Percentiles rank a stretch among this genome's conserved stretches.
Conservation (phyloP, 768 basidiomycete species). For the Filobasidium wieringae region DNA sequence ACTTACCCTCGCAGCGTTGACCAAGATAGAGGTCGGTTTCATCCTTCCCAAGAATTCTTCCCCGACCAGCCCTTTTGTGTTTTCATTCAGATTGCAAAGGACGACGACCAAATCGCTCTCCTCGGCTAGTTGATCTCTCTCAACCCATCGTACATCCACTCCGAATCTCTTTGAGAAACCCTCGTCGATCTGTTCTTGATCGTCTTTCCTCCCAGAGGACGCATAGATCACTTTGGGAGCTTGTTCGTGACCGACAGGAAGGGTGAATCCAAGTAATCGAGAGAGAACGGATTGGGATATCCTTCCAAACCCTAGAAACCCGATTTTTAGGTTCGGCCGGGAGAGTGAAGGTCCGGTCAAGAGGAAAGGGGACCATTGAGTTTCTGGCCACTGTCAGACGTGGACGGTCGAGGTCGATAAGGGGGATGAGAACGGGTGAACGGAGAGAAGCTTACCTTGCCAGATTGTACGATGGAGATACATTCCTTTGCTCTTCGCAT, state of each 20-base stretch:
- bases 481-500: conserved; percentile 63
- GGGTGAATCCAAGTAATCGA: conserved; percentile 65
- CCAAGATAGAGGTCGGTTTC: conserved; percentile 70
- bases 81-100: conserved; percentile 44
- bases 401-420: not conserved
- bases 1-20: conserved; percentile 65
- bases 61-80: conserved; percentile 62
- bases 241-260: conserved; percentile 9
- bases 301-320: conserved; percentile 89
- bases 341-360: conserved; percentile 56
- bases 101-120: conserved; percentile 77
- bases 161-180: conserved; percentile 30
- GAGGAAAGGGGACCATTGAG: conserved; percentile 67
- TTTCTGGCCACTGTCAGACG: conserved; percentile 57
- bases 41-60: conserved; percentile 63
- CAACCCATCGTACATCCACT: conserved; percentile 48
- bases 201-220: conserved; percentile 21
- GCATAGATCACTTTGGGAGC: conserved; percentile 27
- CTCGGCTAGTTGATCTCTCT: conserved; percentile 55
- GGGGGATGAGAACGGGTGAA: not conserved
- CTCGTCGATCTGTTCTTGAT: conserved; percentile 30
- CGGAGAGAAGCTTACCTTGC: conserved; percentile 48
- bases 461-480: conserved; percentile 54
- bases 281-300: conserved; percentile 75
- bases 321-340: conserved; percentile 47